phyloP scores from a whole-genome alignment of 1,284 basidiomycete genomes.

The Cutaneotrichosporon sp. region DNA sequence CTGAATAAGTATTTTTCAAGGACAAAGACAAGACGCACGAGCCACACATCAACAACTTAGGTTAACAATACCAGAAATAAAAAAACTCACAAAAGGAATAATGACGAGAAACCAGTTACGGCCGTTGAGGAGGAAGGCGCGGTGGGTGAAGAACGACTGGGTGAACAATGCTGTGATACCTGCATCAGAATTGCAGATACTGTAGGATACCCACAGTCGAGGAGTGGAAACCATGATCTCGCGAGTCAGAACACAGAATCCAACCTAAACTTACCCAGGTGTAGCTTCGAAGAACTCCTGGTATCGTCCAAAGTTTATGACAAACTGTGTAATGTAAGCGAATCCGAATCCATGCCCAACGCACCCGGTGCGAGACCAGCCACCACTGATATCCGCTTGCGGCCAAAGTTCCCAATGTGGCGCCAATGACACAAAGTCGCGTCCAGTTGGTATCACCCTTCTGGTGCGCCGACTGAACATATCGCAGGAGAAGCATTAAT shows the following conservation, averaged over 20 bases:
- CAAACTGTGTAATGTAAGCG: constrained; percentile 22
- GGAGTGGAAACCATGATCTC: constrained; percentile 26
- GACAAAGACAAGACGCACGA: neutral
- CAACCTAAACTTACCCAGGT: neutral
- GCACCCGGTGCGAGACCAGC: neutral
- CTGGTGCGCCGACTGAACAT: constrained; percentile 23
- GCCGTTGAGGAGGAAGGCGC: constrained; percentile 34
- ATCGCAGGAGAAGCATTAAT: constrained; percentile 25
- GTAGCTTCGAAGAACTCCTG: constrained; percentile 23
- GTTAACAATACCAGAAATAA: neutral
- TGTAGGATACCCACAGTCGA: constrained; percentile 19
- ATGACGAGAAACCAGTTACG: constrained; percentile 32
- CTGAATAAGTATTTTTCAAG: neutral
- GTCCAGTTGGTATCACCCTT: constrained; percentile 33
- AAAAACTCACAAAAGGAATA: constrained; percentile 25
- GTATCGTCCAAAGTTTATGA: constrained; percentile 29
- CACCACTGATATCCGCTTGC: neutral
- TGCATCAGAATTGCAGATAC: neutral
- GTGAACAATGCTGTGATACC: constrained; percentile 14
- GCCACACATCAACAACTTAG: neutral
- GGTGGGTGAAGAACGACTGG: constrained; percentile 41
- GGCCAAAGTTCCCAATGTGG: neutral
- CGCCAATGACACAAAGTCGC: neutral
- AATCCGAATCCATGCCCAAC: neutral
- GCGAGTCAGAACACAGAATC: neutral